Conservation (phyloP, 257 asterid genomes). For the Petrea volubilis region DNA sequence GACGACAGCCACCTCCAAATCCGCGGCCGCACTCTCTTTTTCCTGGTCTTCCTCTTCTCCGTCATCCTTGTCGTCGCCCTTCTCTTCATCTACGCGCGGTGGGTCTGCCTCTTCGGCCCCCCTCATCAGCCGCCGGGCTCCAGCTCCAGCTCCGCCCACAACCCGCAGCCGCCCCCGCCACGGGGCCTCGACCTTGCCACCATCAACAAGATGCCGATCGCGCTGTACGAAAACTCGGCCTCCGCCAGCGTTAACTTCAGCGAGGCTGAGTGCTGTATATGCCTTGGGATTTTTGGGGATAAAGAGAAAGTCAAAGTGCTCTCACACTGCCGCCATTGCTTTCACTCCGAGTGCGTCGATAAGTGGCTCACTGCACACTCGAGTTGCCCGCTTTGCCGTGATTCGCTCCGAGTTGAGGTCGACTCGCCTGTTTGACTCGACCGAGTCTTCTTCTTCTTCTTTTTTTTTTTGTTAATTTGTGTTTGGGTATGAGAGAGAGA, state of each 20-base stretch:
- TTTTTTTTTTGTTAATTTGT: neutral
- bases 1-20: conserved; percentile 48
- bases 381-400: conserved; percentile 63
- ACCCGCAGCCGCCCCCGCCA: conserved; percentile 11
- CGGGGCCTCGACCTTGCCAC: conserved; percentile 43
- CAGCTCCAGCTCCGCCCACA: neutral
- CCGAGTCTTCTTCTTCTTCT: neutral
- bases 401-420: conserved; percentile 38
- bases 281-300: conserved; percentile 35
- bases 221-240: conserved; percentile 18
- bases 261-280: conserved; percentile 48
- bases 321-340: conserved; percentile 41
- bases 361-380: conserved; percentile 52
- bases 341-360: conserved; percentile 51
- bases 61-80: conserved; percentile 26
- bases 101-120: conserved; percentile 33
- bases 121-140: neutral
- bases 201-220: conserved; percentile 39
- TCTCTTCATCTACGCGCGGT: conserved; percentile 40
- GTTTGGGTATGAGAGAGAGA: too few relatives aligned
- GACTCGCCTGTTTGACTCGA: conserved; percentile 42
- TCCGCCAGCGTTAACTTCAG: conserved; percentile 1
- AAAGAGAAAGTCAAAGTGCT: conserved; percentile 38
- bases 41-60: conserved; percentile 39
- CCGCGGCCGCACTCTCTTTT: conserved; percentile 51